Evolutionary conservation across 179 eudicot genomes (phyloP).

Genomic region (Vitellaria paradoxa): DNA sequence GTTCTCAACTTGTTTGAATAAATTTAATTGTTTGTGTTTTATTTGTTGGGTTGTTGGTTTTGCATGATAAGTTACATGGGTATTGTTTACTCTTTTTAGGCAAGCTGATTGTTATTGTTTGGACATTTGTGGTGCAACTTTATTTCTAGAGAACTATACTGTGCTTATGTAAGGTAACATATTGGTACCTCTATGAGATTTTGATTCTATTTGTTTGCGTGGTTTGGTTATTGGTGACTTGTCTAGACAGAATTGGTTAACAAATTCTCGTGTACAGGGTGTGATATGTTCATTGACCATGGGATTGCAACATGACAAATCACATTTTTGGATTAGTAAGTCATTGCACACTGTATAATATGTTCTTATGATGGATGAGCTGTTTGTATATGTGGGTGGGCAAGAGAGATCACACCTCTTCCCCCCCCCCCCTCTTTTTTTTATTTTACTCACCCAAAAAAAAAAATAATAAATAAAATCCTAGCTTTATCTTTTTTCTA

Average conservation of each 20-base stretch:
- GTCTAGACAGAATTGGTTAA: not conserved
- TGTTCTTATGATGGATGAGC: not conserved
- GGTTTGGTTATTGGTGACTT: constrained; percentile 1
- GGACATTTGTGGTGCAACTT: not conserved
- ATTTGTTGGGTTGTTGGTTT: not conserved
- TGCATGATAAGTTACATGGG: not conserved
- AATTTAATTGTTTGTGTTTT: not conserved
- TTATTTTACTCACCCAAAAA: too few species aligned
- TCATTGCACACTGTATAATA: not conserved
- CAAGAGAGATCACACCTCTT: not conserved
- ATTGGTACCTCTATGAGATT: constrained; percentile 1
- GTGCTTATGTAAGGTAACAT: not conserved
- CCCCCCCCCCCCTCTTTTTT: too few species aligned
- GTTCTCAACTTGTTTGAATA: not conserved
- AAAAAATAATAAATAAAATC: not conserved
- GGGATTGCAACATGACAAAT: not conserved
- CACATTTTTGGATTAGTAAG: not conserved
- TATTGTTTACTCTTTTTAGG: constrained; percentile 4
- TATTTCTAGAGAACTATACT: not conserved
- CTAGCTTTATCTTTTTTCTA: not conserved
- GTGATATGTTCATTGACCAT: not conserved
- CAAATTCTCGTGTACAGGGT: not conserved
- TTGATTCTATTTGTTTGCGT: not conserved
- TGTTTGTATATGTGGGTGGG: not conserved
- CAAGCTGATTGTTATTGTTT: constrained; percentile 6